Percentiles rank a stretch among this genome's conserved stretches.
Evolutionary conservation across 2,329 filamentous ascomycete genomes (phyloP).

Genomic region (Cadophora malorum): DNA sequence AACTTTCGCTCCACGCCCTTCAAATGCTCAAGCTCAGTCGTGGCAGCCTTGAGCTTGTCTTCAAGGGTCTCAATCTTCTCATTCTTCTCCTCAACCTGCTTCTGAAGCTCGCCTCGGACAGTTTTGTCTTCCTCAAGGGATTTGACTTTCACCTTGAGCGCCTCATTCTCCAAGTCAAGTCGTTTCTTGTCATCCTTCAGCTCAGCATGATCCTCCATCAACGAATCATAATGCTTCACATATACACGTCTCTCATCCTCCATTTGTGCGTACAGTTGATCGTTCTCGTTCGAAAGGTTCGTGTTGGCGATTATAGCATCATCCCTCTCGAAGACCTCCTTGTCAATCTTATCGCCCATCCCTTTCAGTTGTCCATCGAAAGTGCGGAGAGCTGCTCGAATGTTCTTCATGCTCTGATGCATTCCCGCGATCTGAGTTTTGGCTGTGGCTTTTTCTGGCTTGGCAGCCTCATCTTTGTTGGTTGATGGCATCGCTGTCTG

Average conservation of each 20-base stretch:
- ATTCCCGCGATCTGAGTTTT: background rate
- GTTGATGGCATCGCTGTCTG: background rate
- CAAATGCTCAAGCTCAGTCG: background rate
- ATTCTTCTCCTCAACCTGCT: background rate
- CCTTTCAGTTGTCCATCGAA: background rate
- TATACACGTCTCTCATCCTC: background rate
- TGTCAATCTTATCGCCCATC: background rate
- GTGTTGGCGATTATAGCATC: background rate
- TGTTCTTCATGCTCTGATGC: background rate
- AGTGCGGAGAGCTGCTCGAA: background rate
- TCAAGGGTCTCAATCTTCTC: background rate
- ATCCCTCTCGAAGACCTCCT: background rate
- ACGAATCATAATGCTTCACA: background rate
- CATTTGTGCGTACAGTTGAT: background rate
- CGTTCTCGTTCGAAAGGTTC: background rate
- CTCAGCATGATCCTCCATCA: background rate
- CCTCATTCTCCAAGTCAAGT: background rate
- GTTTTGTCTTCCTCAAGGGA: background rate
- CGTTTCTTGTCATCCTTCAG: background rate
- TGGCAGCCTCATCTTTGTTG: background rate
- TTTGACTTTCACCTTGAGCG: background rate
- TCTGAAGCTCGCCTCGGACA: background rate
- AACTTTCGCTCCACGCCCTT: slow-evolving; percentile 3
- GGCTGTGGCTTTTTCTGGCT: background rate
- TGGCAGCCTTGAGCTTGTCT: background rate